phyloP scores from a whole-genome alignment of 2,329 filamentous ascomycete species.

The Periglandula ipomoeae region DNA sequence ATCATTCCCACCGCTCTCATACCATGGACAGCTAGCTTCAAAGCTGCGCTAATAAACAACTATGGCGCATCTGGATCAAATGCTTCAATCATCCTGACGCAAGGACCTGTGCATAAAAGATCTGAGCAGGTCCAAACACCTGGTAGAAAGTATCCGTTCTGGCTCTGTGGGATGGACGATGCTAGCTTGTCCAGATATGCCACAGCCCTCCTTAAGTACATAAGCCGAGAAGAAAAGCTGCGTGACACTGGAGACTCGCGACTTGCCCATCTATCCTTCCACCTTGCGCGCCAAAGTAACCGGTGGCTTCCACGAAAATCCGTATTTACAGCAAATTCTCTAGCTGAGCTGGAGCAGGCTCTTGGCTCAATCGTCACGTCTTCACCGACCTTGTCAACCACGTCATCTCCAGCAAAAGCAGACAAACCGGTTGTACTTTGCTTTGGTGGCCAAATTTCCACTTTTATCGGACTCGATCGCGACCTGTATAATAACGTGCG shows the following conservation, averaged over 20 bases:
- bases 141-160: neutral
- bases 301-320: no score
- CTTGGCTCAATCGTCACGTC: no score
- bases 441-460: conserved; percentile 21
- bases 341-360: no score
- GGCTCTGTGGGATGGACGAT: neutral
- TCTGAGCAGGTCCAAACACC: neutral
- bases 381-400: no score
- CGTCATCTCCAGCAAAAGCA: conserved; percentile 15
- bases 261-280: no score
- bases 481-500: conserved; percentile 19
- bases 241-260: conserved; percentile 1
- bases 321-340: no score
- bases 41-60: conserved; percentile 23
- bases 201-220: neutral
- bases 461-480: conserved; percentile 20
- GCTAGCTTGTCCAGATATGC: neutral
- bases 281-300: no score
- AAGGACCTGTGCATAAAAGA: conserved; percentile 7
- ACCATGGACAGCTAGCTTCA: conserved; percentile 13
- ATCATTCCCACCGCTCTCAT: conserved; percentile 24
- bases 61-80: conserved; percentile 29
- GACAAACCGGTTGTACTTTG: conserved; percentile 12
- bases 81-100: conserved; percentile 15
- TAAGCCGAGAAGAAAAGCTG: conserved; percentile 5